A percentile compares a stretch with the other conserved stretches of the same genome.
phyloP scores from a whole-genome alignment of 1,284 basidiomycete species.

The Volvariella volvacea region DNA sequence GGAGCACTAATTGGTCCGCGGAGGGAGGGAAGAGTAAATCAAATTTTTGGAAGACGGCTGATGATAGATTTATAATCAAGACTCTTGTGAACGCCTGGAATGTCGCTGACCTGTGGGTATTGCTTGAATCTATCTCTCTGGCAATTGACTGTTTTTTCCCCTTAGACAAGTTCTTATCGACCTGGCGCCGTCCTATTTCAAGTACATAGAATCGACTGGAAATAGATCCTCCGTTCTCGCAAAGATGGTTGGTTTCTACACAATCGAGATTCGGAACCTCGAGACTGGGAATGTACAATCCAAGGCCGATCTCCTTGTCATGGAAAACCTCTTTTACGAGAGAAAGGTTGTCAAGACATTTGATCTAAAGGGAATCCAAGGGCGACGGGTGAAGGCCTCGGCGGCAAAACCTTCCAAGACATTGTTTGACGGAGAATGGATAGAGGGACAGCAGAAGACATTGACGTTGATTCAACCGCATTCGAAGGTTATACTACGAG shows the following conservation, averaged over 20 bases:
- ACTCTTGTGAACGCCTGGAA: constrained; percentile 80
- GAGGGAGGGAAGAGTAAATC: constrained; percentile 68
- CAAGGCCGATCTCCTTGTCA: constrained; percentile 69
- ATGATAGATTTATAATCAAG: constrained; percentile 76
- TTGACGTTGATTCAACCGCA: constrained; percentile 62
- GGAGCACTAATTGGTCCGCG: constrained; percentile 61
- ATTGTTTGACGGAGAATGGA: constrained; percentile 76
- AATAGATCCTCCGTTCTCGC: constrained; percentile 62
- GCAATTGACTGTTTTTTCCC: background rate
- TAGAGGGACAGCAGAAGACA: constrained; percentile 64
- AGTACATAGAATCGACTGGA: constrained; percentile 64
- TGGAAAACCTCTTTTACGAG: constrained; percentile 77
- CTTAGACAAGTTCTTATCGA: constrained; percentile 69
- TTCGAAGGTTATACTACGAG: constrained; percentile 60
- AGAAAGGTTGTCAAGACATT: constrained; percentile 63
- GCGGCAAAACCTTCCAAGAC: constrained; percentile 39
- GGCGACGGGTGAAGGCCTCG: constrained; percentile 52
- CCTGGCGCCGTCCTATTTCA: constrained; percentile 69
- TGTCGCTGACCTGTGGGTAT: constrained; percentile 69
- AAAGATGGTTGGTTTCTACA: constrained; percentile 76
- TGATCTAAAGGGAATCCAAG: constrained; percentile 77
- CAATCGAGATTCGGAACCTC: constrained; percentile 68
- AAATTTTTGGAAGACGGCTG: constrained; percentile 73
- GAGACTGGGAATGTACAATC: constrained; percentile 57
- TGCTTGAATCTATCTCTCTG: background rate